phyloP scores from a whole-genome alignment of 2,329 filamentous ascomycete species.

The Penicillium palitans region DNA sequence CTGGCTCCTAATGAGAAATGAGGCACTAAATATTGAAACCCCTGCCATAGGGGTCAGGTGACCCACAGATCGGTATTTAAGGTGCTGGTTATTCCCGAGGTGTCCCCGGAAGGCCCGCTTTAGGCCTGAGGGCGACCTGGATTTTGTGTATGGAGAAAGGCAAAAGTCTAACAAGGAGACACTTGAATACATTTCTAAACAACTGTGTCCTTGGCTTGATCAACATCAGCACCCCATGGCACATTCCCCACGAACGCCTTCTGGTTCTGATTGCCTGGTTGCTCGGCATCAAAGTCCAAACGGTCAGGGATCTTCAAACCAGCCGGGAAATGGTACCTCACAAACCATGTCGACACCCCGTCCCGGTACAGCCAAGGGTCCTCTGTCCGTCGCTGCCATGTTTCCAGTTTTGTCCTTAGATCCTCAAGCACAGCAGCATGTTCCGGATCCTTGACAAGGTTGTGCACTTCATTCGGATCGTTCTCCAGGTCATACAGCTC shows the following conservation, averaged over 20 bases:
- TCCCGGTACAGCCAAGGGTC: conserved; percentile 39
- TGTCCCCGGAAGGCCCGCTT: too few relatives aligned
- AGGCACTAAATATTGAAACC: too few relatives aligned
- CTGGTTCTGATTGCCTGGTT: conserved; percentile 12
- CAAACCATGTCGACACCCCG: conserved; percentile 20
- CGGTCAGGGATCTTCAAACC: conserved; percentile 23
- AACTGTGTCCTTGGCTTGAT: neutral
- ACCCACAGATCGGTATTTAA: too few relatives aligned
- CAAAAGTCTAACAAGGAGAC: neutral
- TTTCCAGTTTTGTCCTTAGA: conserved; percentile 36
- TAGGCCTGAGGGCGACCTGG: too few relatives aligned
- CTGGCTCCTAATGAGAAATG: too few relatives aligned
- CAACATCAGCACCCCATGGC: conserved; percentile 1
- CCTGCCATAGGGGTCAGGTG: too few relatives aligned
- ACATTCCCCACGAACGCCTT: neutral
- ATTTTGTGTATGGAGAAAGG: neutral
- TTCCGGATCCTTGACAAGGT: conserved; percentile 41
- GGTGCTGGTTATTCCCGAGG: too few relatives aligned
- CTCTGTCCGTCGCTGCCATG: conserved; percentile 37
- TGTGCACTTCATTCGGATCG: conserved; percentile 50
- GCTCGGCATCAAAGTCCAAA: conserved; percentile 23
- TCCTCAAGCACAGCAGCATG: conserved; percentile 34
- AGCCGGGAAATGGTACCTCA: conserved; percentile 14
- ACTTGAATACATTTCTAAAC: neutral
- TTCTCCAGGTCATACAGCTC: conserved; percentile 50